These are phyloP conservation scores for Patellaria atrata DNA, from an alignment of 495 filamentous ascomycete species.

Conservation along the genomic window DNA sequence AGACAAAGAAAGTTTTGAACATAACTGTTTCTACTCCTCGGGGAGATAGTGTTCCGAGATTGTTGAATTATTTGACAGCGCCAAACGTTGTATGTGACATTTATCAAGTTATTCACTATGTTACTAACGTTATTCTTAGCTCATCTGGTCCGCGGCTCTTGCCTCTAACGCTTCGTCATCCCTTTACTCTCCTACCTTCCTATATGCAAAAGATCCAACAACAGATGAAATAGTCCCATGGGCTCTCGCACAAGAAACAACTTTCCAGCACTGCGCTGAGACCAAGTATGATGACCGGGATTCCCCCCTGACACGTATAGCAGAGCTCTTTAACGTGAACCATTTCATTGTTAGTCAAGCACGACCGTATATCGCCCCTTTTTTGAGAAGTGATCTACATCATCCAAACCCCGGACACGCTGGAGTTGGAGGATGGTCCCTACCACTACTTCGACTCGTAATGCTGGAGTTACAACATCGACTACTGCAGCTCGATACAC, in stretches of 20 bases:
- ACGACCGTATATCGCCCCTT: conserved; percentile 69
- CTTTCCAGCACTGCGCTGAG: conserved; percentile 55
- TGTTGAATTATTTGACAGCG: conserved; percentile 87
- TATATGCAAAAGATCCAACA: conserved; percentile 70
- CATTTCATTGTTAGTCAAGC: conserved; percentile 75
- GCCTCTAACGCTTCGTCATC: conserved; percentile 71
- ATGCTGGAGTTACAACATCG: conserved; percentile 70
- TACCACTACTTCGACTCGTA: conserved; percentile 53
- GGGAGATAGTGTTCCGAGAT: conserved; percentile 61
- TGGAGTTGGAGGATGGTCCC: conserved; percentile 39
- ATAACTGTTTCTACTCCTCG: conserved; percentile 72
- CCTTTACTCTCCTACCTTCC: conserved; percentile 50
- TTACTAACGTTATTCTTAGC: conserved; percentile 25
- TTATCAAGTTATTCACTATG: not conserved
- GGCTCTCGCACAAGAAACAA: conserved; percentile 49
- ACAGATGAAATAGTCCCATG: conserved; percentile 74
- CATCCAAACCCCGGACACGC: conserved; percentile 51
- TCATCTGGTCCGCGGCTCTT: conserved; percentile 87
- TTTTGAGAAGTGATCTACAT: conserved; percentile 67
- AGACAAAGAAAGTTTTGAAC: conserved; percentile 77
- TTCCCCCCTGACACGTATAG: conserved; percentile 67
- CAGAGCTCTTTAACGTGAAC: conserved; percentile 88
- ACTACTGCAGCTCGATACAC: conserved; percentile 63
- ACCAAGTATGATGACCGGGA: conserved; percentile 58
- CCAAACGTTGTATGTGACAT: conserved; percentile 70